phyloP scores from a whole-genome alignment of 2,329 filamentous ascomycete genomes.

The Cercospora sp. region DNA sequence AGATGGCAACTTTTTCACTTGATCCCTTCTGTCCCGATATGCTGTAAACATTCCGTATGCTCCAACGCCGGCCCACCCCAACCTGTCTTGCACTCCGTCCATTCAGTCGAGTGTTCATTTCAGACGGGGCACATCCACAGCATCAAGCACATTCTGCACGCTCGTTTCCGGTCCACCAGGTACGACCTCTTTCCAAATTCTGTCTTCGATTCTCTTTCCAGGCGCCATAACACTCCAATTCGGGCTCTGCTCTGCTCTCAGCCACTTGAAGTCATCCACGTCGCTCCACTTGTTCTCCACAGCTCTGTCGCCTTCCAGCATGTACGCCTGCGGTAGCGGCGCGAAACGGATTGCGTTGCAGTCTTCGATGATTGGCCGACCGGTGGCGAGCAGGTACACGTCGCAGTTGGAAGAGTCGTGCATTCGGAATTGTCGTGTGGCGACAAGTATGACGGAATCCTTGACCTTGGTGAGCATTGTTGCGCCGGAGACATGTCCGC shows the following conservation, averaged over 20 bases:
- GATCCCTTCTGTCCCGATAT: not conserved
- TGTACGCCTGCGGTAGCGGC: constrained; percentile 66
- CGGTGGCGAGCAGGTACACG: constrained; percentile 78
- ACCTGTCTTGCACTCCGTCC: not conserved
- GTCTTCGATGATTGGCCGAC: constrained; percentile 91
- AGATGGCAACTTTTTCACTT: not conserved
- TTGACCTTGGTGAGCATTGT: constrained; percentile 77
- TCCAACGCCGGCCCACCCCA: not conserved
- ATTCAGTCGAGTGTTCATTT: not conserved
- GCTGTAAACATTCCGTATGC: not conserved
- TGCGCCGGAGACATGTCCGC: constrained; percentile 75
- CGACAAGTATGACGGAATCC: constrained; percentile 74
- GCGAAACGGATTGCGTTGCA: constrained; percentile 78
- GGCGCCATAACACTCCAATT: constrained; percentile 76
- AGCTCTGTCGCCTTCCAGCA: constrained; percentile 32
- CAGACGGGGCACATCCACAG: constrained; percentile 26
- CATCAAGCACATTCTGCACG: constrained; percentile 65
- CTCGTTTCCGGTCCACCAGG: constrained; percentile 63
- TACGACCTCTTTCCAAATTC: constrained; percentile 68
- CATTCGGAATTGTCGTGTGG: constrained; percentile 86
- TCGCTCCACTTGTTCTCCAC: constrained; percentile 75
- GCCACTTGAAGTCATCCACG: constrained; percentile 97
- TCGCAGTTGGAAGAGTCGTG: constrained; percentile 81
- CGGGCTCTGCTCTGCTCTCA: constrained; percentile 80
- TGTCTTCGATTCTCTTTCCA: constrained; percentile 41